Percentiles rank a stretch among this genome's conserved stretches.
These are phyloP conservation scores for Rhizopogon parksii DNA, from an alignment of 1,284 basidiomycete species.

Conservation along the genomic window DNA sequence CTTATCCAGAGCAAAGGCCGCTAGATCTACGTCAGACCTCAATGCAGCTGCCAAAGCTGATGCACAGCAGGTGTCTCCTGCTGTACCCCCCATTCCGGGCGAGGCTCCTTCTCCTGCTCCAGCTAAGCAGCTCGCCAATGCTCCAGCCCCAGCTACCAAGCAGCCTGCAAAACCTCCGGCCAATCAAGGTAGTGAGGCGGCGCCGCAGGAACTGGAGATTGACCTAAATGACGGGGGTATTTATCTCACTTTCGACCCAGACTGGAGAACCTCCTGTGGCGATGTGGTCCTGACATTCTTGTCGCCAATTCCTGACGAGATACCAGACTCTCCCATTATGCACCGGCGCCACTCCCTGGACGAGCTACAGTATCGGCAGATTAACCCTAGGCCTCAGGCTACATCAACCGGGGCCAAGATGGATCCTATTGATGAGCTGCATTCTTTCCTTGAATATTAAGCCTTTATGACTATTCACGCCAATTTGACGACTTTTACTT, in stretches of 20 bases:
- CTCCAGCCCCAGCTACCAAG: neutral
- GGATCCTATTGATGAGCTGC: constrained; percentile 19
- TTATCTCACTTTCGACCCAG: constrained; percentile 25
- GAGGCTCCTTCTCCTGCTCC: neutral
- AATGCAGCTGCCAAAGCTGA: constrained; percentile 4
- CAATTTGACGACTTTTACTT: neutral
- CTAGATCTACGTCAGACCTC: constrained; percentile 24
- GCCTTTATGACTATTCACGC: neutral
- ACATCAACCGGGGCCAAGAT: neutral
- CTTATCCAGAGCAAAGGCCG: constrained; percentile 17
- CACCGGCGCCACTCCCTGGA: constrained; percentile 19
- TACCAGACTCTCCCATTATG: constrained; percentile 21
- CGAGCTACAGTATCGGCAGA: constrained; percentile 13
- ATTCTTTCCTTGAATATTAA: constrained; percentile 18
- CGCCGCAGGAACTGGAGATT: constrained; percentile 2
- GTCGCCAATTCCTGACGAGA: constrained; percentile 21
- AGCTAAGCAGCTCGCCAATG: neutral
- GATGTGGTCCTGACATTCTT: constrained; percentile 19
- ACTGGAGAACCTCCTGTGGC: constrained; percentile 17
- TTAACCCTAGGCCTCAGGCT: neutral
- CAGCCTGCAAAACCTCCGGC: neutral
- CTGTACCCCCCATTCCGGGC: neutral
- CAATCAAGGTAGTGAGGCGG: neutral
- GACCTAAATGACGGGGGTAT: constrained; percentile 17
- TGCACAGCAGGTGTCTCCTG: neutral